A percentile compares a stretch with the other conserved stretches of the same genome.
These are phyloP conservation scores for Mucor velutinosus DNA, from an alignment of 371 early-diverging fungal species.

Conservation along the genomic window DNA sequence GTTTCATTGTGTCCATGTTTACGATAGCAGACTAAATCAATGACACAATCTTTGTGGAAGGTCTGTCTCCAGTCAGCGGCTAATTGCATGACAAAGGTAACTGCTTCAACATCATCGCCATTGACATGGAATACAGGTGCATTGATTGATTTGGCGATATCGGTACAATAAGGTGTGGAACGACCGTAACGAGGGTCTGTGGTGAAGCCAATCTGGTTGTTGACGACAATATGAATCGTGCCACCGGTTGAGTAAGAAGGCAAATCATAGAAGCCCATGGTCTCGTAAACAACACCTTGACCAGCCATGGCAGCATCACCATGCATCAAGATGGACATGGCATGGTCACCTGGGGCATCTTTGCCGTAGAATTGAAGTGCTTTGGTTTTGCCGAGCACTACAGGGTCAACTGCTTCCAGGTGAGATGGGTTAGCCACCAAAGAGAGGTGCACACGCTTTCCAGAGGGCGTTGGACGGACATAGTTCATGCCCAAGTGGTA, in stretches of 20 bases:
- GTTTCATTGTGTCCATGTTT: conserved; percentile 98
- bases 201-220: conserved; percentile 99
- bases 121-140: conserved; percentile 98
- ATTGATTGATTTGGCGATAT: conserved; percentile 94
- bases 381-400: conserved; percentile 95
- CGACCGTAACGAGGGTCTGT: conserved; percentile 95
- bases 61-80: conserved; percentile 95
- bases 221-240: conserved; percentile 95
- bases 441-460: conserved; percentile 94
- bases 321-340: conserved; percentile 93
- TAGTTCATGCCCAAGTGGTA: conserved; percentile 98
- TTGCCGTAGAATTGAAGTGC: conserved; percentile 92
- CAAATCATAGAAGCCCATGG: conserved; percentile 92
- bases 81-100: conserved; percentile 89
- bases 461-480: conserved; percentile 92
- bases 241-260: conserved; percentile 96
- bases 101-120: conserved; percentile 96
- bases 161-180: conserved; percentile 96
- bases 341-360: conserved; percentile 76
- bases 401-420: conserved; percentile 97
- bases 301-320: conserved; percentile 98
- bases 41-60: conserved; percentile 94
- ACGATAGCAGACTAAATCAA: conserved; percentile 96
- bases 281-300: conserved; percentile 97
- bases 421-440: conserved; percentile 98